Base-by-base conservation (phyloP, 2,329 filamentous ascomycete genomes). In the Fusarium protoensiforme region DNA sequence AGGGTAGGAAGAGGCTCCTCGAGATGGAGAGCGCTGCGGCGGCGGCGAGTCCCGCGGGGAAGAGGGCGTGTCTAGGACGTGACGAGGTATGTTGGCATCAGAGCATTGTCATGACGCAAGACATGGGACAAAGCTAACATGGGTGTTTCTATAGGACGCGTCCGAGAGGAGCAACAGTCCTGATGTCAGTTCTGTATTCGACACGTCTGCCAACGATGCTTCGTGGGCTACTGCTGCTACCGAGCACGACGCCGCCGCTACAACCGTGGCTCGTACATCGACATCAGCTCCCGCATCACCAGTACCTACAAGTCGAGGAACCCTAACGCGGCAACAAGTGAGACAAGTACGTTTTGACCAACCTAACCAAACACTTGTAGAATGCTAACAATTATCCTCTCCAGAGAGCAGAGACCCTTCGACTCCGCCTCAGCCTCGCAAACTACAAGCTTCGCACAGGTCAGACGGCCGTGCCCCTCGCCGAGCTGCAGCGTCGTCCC, bases 391-490 rank as follows among this genome's bases (percentile, higher is more conserved):
- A 36, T 33, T 11, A 11, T 16, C 13, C 22, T 20, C 14, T 20
- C 14, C 57, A 93, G 87, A 88, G 89, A 82, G 91, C 91, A 22
- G 89, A 92, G 78, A 88, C 90, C 57, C 85, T 95, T 51, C 88
- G 88, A 60, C 86, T 94, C 11, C 88, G 92, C n/a, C 88, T 95
- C 18, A 87, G 89, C 31, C 87, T 94, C 22, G 93, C 92, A 16
- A 89, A 88, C 78, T 95, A 94, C 85, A 95, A 95, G 82, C 86
- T 95, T 73, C 88, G 87, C 65, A 95, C 93, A 2, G 91, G 92
- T 68, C 93, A 95, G 81, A 88, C 90, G 62, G 84, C 88, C 65
- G 86, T 93, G 31, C 91, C 92, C 2, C 87, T 94, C 69, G 85
- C 90, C 64, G 83, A 89, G 53, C 85, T 94, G 22, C 84, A 90